A percentile compares a stretch with the other conserved stretches of the same genome.
These are phyloP conservation scores for Eutrema heterophyllum DNA, from an alignment of 345 rosid species.

Conservation along the genomic window DNA sequence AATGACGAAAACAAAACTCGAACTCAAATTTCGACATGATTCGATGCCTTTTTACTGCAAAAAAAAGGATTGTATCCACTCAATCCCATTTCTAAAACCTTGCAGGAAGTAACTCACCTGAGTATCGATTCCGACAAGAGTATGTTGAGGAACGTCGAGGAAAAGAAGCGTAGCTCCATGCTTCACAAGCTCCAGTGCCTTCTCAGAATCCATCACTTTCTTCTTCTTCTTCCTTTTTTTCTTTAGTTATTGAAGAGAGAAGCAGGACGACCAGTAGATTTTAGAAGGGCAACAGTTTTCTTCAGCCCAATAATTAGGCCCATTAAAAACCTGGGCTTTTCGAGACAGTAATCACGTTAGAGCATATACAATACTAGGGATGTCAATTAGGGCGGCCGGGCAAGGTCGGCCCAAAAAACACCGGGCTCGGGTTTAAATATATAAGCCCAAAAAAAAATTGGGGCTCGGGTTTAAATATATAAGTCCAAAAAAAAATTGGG, in stretches of 20 bases:
- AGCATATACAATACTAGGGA: too few species aligned
- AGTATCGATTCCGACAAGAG: conserved; percentile 78
- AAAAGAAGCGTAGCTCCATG: conserved; percentile 75
- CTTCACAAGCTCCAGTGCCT: conserved; percentile 70
- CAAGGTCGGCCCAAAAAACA: too few species aligned
- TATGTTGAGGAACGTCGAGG: conserved; percentile 81
- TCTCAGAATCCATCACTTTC: conserved; percentile 57
- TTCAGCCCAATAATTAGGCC: background rate
- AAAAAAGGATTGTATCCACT: background rate
- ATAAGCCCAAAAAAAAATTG: too few species aligned
- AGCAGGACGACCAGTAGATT: background rate
- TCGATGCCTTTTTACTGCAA: background rate
- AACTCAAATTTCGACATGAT: background rate
- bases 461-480: too few species aligned
- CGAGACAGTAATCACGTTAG: too few species aligned
- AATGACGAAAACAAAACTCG: background rate
- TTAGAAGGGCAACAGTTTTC: background rate
- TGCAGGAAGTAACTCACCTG: conserved; percentile 39
- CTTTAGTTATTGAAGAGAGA: background rate
- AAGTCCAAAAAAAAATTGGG: too few species aligned
- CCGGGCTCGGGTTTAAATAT: too few species aligned
- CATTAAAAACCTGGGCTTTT: background rate
- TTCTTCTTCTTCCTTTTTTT: background rate
- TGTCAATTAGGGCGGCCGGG: too few species aligned
- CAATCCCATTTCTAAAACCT: background rate